Conservation (phyloP, 2,329 filamentous ascomycete species). For the Aphanoascus verrucosus region DNA sequence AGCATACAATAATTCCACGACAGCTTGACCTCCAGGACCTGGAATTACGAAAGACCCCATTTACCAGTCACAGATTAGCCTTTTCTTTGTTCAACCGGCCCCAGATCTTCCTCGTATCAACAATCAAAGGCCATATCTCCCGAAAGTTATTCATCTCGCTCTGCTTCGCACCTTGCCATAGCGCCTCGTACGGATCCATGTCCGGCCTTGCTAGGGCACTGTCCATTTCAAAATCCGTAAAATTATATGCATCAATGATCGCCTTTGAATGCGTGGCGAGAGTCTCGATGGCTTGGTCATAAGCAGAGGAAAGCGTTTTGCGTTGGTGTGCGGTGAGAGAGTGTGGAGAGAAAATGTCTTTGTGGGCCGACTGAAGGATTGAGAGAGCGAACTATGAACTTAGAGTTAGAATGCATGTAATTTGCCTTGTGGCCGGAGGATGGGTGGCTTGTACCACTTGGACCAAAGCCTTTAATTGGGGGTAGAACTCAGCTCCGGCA, state of each 20-base stretch:
- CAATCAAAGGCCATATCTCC: conserved; percentile 19
- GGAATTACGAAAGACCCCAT: no score
- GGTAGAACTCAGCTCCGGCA: conserved; percentile 5
- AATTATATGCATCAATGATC: conserved; percentile 20
- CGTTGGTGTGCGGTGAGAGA: conserved; percentile 12
- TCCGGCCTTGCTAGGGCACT: conserved; percentile 19
- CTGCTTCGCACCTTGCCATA: conserved; percentile 18
- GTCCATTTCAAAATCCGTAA: conserved; percentile 22
- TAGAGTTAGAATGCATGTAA: not conserved
- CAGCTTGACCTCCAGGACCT: not conserved
- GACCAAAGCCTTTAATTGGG: conserved; percentile 11
- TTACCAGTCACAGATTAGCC: conserved; percentile 7
- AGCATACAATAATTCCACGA: no score
- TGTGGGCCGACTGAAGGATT: conserved; percentile 16
- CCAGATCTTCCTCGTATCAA: conserved; percentile 19
- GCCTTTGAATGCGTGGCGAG: conserved; percentile 16
- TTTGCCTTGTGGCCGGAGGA: not conserved
- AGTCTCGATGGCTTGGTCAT: conserved; percentile 15
- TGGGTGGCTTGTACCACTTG: conserved; percentile 14
- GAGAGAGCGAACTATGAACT: conserved; percentile 17
- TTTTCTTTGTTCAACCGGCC: conserved; percentile 13
- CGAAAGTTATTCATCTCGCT: conserved; percentile 21
- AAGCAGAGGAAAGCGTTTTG: conserved; percentile 14
- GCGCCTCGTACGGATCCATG: conserved; percentile 20
- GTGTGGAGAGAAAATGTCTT: conserved; percentile 15